Evolutionary conservation across 2,329 filamentous ascomycete genomes (phyloP), one percentile per base, ranked within the genome.

Genomic region (Zalaria sp.): DNA sequence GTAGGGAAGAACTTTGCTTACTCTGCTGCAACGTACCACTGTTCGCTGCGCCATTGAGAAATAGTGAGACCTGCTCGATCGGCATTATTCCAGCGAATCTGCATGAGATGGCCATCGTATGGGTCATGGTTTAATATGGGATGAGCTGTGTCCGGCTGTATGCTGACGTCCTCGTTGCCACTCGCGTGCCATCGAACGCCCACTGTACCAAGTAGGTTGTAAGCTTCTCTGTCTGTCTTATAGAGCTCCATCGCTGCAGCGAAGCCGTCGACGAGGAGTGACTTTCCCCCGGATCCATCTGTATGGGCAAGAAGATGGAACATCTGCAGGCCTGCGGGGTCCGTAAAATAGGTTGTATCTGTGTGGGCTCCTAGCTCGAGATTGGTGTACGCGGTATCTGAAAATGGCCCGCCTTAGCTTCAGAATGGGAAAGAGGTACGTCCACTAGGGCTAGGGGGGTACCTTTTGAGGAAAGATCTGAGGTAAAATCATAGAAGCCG

Each of bases 321-420:
- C 26, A 91, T 79, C 59, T 98, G 91, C 29, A 98, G 72, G 6
- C 89, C 86, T 2, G 84, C 80, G 0, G 91, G 89, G 48, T 96
- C 89, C 25, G 78, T 87, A 64, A 96, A 96, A 62, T 98, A 96
- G 1, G 89, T 94, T 5, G 77, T 96, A 63, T 98, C 91, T 1
- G 89, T 96, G 61, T 98, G 91, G 1, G 83, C 81, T 18, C 78
- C 76, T 3, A 98, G 73, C 1, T 79, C 79, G 39, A 91, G 71
- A 52, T 82, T 86, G 2, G 89, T 95, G 64, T 96, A 98, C 3
- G 59, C 59, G 11, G 59, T 62, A 40, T 61, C 58, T 42, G 26
- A 18, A 18, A 18, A 18, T 18, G 2, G 2, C 18, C 18, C 18
- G 18, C 18, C 18, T 25, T 9, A 25, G 11, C 10, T n/a, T 41